Conservation (phyloP, 2,329 filamentous ascomycete species). For the Davidsoniella virescens region DNA sequence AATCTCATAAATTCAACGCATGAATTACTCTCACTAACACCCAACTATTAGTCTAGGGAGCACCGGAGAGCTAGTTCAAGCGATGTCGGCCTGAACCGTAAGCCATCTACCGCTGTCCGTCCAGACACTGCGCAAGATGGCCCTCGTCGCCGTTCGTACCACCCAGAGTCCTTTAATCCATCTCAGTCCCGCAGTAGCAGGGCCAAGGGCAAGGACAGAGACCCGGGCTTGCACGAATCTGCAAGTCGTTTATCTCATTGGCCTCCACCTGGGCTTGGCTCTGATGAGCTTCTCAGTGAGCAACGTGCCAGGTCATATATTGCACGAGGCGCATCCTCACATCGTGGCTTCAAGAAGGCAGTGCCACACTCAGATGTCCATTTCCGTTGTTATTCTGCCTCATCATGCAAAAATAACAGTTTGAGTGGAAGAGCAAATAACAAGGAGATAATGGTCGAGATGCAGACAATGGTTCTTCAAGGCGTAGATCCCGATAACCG, state of each 20-base stretch:
- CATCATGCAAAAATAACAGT: slow-evolving; percentile 12
- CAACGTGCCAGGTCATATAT: slow-evolving; percentile 41
- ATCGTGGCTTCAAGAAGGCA: slow-evolving; percentile 36
- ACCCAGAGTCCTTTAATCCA: slow-evolving; percentile 11
- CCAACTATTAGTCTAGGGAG: slow-evolving; percentile 6
- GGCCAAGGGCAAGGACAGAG: slow-evolving; percentile 10
- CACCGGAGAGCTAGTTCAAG: slow-evolving; percentile 11
- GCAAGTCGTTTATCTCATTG: slow-evolving; percentile 21
- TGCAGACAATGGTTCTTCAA: slow-evolving; percentile 38
- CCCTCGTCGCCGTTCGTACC: slow-evolving; percentile 10
- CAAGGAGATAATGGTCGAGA: slow-evolving; percentile 33
- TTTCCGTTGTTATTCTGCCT: slow-evolving; percentile 34
- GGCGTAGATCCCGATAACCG: slow-evolving; percentile 18
- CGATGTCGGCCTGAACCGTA: slow-evolving; percentile 5
- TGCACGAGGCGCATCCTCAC: slow-evolving; percentile 38
- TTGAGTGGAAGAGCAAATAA: slow-evolving; percentile 11
- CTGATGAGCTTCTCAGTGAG: slow-evolving; percentile 33
- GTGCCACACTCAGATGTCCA: slow-evolving; percentile 39
- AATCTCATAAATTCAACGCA: no score
- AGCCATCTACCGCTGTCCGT: slow-evolving; percentile 7
- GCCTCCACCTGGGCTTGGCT: slow-evolving; percentile 37
- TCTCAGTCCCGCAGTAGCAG: slow-evolving; percentile 12
- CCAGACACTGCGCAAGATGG: slow-evolving; percentile 4
- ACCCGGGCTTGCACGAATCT: slow-evolving; percentile 4
- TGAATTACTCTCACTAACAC: slow-evolving; percentile 4